Evolutionary conservation across 2,329 filamentous ascomycete species (phyloP), one percentile per base, ranked within the genome.

Genomic region (Incumbomyces delicatus): DNA sequence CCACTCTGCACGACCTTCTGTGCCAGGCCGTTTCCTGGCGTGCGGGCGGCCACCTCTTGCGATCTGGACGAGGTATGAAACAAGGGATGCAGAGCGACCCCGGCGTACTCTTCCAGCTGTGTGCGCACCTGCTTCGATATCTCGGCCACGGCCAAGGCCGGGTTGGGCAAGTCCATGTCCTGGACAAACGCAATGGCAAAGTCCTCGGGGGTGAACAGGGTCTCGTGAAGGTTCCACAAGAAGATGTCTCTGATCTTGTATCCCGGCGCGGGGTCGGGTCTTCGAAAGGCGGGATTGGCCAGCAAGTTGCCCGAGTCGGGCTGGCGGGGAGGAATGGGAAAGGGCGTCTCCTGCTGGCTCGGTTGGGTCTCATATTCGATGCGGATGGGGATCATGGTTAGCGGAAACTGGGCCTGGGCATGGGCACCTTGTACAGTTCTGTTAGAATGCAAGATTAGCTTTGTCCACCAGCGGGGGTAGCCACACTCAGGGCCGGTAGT

Each of bases 141-240:
- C 54, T 90, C 83, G 51, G 78, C 73, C 10, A 87, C 81, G 56
- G 88, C 77, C 12, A 72, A 66, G 13, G 75, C 74, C 43, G 83
- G 77, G 50, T 86, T 83, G 3, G 90, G 90, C 35, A 98, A 77
- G 62, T 98, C 92, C 35, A 98, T 75, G 62, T 98, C 92, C 54
- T 94, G 87, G 1, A 94, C 89, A 55, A 96, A 80, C 1, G 77
- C 81, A 57, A 85, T 78, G n/a, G 92, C 92, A 62, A 96, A 98
- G 60, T 94, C 85, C 61, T 98, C 92, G 1, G 92, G 94, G 0
- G 92, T 98, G 43, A 89, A 85, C 49, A 95, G 72, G 0, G 87
- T 85, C 69, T 98, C 92, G 66, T 96, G 90, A 12, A 98, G 74
- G 59, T 98, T 98, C 92, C 92, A 98, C 44, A 95, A 69, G 59